Evolutionary conservation across 768 basidiomycete genomes (phyloP).

Genomic region (Sutorius australiensis): DNA sequence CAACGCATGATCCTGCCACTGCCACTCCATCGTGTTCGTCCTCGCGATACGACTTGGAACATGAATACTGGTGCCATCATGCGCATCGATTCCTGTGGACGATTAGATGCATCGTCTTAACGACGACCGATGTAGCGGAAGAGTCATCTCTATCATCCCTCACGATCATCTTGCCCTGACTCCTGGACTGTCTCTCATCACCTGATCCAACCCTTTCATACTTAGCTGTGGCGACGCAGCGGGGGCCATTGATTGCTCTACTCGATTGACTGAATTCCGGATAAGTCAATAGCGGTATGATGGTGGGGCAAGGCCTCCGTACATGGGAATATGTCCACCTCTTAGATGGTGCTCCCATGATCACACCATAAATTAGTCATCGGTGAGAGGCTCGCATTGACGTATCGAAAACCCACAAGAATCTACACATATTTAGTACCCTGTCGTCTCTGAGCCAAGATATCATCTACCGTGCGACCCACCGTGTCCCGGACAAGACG

Average conservation of each 20-base stretch:
- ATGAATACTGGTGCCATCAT: neutral
- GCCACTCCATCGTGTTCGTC: slow-evolving; percentile 2
- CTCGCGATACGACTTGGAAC: neutral
- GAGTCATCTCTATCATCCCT: neutral
- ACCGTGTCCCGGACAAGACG: neutral
- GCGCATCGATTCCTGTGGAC: neutral
- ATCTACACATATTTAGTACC: slow-evolving; percentile 7
- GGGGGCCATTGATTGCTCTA: neutral
- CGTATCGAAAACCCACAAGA: slow-evolving; percentile 11
- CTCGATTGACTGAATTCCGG: neutral
- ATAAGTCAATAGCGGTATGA: neutral
- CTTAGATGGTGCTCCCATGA: slow-evolving; percentile 7
- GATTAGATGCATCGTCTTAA: neutral
- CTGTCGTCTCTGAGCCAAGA: neutral
- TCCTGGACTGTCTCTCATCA: slow-evolving; percentile 13
- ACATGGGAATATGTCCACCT: slow-evolving; percentile 13
- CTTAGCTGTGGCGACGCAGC: neutral
- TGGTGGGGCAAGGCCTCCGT: neutral
- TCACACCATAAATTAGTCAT: slow-evolving; percentile 10
- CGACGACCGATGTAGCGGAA: neutral
- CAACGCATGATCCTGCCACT: slow-evolving; percentile 1
- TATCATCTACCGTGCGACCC: slow-evolving; percentile 5
- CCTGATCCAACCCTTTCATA: slow-evolving; percentile 9
- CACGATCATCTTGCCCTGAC: slow-evolving; percentile 9
- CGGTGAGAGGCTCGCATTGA: slow-evolving; percentile 2